phyloP scores from a whole-genome alignment of 192 early-diverging fungal genomes.

The Ramicandelaber brevisporus region DNA sequence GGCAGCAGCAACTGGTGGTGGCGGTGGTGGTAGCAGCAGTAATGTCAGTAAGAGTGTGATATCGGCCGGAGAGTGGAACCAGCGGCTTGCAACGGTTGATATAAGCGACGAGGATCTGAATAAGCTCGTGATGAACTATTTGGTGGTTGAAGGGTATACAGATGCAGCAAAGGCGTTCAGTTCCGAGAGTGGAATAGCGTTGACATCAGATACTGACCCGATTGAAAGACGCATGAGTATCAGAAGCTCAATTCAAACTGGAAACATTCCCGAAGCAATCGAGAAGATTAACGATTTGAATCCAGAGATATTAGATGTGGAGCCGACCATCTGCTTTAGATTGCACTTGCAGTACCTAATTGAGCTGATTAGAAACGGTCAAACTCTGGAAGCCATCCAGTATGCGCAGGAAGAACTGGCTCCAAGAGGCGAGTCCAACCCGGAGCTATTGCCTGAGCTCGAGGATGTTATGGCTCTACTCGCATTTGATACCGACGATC shows the following conservation, averaged over 20 bases:
- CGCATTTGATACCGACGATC: constrained; percentile 52
- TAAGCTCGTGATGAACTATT: constrained; percentile 96
- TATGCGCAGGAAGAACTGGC: constrained; percentile 97
- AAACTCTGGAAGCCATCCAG: constrained; percentile 57
- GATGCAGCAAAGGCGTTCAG: constrained; percentile 95
- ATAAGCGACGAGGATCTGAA: too few relatives aligned
- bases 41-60: too few relatives aligned
- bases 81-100: too few relatives aligned
- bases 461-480: constrained; percentile 92
- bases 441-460: constrained; percentile 83
- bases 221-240: constrained; percentile 94
- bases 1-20: too few relatives aligned
- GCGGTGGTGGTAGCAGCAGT: too few relatives aligned
- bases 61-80: too few relatives aligned
- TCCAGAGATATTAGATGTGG: constrained; percentile 88
- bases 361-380: constrained; percentile 69
- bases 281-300: constrained; percentile 96
- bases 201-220: constrained; percentile 54
- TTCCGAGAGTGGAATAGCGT: constrained; percentile 55
- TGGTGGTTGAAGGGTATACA: constrained; percentile 96
- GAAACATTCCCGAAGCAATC: constrained; percentile 80
- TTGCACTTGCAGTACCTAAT: constrained; percentile 94
- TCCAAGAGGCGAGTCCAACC: constrained; percentile 86
- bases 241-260: constrained; percentile 68
- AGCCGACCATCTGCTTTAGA: constrained; percentile 84